phyloP scores from a whole-genome alignment of 75 land plant species.

The Adiantum capillusveneris region DNA sequence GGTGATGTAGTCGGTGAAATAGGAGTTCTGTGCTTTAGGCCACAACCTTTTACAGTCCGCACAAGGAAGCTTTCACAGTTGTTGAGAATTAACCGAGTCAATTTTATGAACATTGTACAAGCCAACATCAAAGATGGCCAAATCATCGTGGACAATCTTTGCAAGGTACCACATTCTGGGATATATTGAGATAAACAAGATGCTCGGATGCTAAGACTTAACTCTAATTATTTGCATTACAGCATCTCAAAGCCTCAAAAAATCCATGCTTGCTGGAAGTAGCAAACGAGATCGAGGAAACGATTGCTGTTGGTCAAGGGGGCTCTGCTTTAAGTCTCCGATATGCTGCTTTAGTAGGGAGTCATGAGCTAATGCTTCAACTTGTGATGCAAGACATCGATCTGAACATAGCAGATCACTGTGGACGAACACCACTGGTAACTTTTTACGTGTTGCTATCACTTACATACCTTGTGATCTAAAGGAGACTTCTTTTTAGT shows the following conservation, averaged over 20 bases:
- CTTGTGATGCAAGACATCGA: conserved; percentile 48
- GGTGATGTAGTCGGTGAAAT: too few species aligned
- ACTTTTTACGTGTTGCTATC: conserved; percentile 2
- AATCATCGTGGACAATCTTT: too few species aligned
- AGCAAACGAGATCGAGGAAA: conserved; percentile 32
- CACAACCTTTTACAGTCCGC: too few species aligned
- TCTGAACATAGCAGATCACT: conserved; percentile 62
- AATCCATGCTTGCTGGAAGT: conserved; percentile 44
- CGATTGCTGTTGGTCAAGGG: conserved; percentile 27
- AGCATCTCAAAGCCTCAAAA: conserved; percentile 58
- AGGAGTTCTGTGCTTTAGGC: too few species aligned
- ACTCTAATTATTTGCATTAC: too few species aligned
- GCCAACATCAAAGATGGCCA: too few species aligned
- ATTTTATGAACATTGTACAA: too few species aligned
- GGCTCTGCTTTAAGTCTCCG: conserved; percentile 40
- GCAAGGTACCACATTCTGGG: too few species aligned
- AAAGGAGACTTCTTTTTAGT: neutral
- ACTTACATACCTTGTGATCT: neutral
- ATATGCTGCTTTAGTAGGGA: conserved; percentile 48
- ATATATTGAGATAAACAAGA: too few species aligned
- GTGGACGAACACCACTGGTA: conserved; percentile 83
- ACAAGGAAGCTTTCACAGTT: too few species aligned
- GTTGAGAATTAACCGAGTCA: too few species aligned
- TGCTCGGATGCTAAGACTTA: too few species aligned
- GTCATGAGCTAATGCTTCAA: conserved; percentile 52